Evolutionary conservation across 108 stramenopile species (phyloP).

Genomic region (Licmophora abbreviata): DNA sequence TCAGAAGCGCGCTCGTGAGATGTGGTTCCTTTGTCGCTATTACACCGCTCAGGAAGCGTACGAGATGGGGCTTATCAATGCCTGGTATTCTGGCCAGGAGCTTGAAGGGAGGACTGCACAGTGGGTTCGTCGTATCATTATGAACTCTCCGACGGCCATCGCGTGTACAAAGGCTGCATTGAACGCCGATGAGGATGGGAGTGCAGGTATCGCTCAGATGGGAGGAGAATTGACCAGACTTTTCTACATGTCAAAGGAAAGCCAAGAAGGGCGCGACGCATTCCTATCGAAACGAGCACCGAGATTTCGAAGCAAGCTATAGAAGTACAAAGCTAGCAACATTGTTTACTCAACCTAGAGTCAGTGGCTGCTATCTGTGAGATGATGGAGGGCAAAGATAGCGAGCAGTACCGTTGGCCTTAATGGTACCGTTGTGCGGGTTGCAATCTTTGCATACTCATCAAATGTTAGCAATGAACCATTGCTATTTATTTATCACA

Average conservation of each 20-base stretch:
- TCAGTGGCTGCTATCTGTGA: too few relatives aligned
- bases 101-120: slow-evolving; percentile 79
- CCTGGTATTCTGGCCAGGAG: slow-evolving; percentile 41
- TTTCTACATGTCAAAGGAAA: slow-evolving; percentile 88
- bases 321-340: too few relatives aligned
- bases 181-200: slow-evolving; percentile 93
- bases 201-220: slow-evolving; percentile 84
- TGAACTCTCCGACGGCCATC: slow-evolving; percentile 86
- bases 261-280: slow-evolving; percentile 88
- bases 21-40: slow-evolving; percentile 88
- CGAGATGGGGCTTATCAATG: slow-evolving; percentile 89
- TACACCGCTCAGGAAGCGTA: slow-evolving; percentile 82
- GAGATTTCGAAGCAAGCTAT: slow-evolving; percentile 52
- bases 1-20: slow-evolving; percentile 89
- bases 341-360: too few relatives aligned
- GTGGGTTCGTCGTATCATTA: slow-evolving; percentile 85
- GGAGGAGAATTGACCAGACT: slow-evolving; percentile 89
- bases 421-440: too few relatives aligned
- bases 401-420: too few relatives aligned
- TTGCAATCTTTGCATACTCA: too few relatives aligned
- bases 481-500: too few relatives aligned
- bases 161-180: slow-evolving; percentile 87
- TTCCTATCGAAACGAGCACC: slow-evolving; percentile 85
- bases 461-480: too few relatives aligned
- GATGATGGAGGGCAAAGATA: too few relatives aligned